Base-by-base conservation (phyloP, 2,329 filamentous ascomycete genomes). In the Aspergillus terreus region DNA sequence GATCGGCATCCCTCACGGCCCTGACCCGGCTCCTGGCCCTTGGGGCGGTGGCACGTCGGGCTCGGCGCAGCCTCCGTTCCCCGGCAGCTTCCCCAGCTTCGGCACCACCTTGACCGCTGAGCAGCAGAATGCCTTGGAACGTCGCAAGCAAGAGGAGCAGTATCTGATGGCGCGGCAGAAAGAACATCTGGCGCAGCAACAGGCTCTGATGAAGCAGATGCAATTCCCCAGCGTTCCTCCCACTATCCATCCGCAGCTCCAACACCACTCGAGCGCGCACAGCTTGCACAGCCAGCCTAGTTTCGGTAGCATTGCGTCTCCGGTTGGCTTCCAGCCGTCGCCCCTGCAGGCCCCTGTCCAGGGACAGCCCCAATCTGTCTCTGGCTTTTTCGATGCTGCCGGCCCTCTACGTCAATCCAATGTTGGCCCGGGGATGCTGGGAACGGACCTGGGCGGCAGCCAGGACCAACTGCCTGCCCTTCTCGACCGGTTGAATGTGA, bases 231-330 rank as follows among this genome's bases (percentile, higher is more conserved):
- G 77, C 43, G 76, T 79, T 10, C 71, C 72, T 33, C 76, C 78
- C 55, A 69, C 71, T n/a, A 75, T 82, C 42, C 69, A 79, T 52
- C 77, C 78, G n/a, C 79, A 82, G 53, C 80, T 97, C 7, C 91
- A 97, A 63, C 94, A 97, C 66, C 92, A 97, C 66, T 92, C 90
- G 1, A 97, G 92, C 66, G 90, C 90, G 7, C 92, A 97, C 61
- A 97, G 92, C 66, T 80, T 99, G 53, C 94, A 99, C 66, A 96
- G 91, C 67, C 94, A 99, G 71, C 92, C 92, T 19, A 97, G 92
- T 73, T 96, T 94, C 67, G 90, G 92, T 15, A 96, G 88, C 72
- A 95, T 99, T 59, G 85, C 90, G 2, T 95, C 91, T n/a, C 91
- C 92, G 2, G 83, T 87, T 52, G 84, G 83, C 10, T 86, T 84